phyloP scores from a whole-genome alignment of 1,139 yeast genomes.

The Geotrichum candidum region DNA sequence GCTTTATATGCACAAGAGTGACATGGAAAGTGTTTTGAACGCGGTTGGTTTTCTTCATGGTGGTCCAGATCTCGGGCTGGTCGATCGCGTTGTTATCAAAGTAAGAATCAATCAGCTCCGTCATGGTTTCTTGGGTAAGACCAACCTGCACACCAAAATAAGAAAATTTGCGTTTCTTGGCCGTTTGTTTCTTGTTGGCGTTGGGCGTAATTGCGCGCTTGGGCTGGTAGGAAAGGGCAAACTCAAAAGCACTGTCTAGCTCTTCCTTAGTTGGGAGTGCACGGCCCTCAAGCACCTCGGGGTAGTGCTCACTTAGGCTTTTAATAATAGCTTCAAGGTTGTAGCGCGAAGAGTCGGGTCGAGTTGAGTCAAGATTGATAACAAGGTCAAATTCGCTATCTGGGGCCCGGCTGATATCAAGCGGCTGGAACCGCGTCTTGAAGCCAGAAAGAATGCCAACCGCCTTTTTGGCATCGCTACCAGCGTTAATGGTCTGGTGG shows the following conservation, averaged over 20 bases:
- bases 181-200: conserved; percentile 20
- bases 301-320: conserved; percentile 40
- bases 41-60: conserved; percentile 37
- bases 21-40: conserved; percentile 65
- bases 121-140: conserved; percentile 17
- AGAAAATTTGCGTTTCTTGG: conserved; percentile 29
- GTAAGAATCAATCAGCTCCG: conserved; percentile 20
- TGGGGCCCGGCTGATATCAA: conserved; percentile 46
- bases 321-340: conserved; percentile 48
- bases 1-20: conserved; percentile 57
- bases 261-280: conserved; percentile 23
- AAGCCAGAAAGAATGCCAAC: conserved; percentile 68
- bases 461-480: conserved; percentile 45
- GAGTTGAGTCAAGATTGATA: conserved; percentile 45
- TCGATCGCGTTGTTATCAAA: conserved; percentile 20
- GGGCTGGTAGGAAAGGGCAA: conserved; percentile 29
- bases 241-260: conserved; percentile 27
- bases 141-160: conserved; percentile 39
- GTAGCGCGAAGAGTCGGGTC: conserved; percentile 46
- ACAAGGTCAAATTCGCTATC: conserved; percentile 63
- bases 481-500: conserved; percentile 74
- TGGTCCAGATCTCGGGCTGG: conserved; percentile 24
- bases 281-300: conserved; percentile 38
- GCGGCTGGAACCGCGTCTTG: conserved; percentile 59
- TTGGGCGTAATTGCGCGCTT: conserved; percentile 18